These are phyloP conservation scores for Myriosclerotinia duriaeana DNA, from an alignment of 2,329 filamentous ascomycete species.

Conservation along the genomic window DNA sequence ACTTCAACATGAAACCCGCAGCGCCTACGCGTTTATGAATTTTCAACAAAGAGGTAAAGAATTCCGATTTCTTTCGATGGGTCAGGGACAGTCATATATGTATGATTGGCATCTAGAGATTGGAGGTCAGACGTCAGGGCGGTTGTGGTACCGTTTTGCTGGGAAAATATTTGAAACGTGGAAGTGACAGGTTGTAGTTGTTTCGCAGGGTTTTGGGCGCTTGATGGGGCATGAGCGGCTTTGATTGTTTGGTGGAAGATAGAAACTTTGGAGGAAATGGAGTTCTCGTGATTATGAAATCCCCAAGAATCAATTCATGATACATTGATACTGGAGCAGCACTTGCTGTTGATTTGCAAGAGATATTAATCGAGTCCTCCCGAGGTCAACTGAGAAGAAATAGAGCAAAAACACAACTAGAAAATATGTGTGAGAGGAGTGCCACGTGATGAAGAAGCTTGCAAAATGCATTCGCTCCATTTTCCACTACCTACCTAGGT, in stretches of 20 bases:
- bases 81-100: neutral
- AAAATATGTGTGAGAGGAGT: too few species aligned
- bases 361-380: neutral
- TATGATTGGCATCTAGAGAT: conserved; percentile 10
- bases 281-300: neutral
- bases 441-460: neutral
- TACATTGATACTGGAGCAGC: too few species aligned
- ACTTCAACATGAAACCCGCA: neutral
- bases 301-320: too few species aligned
- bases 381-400: neutral
- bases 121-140: neutral
- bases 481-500: neutral
- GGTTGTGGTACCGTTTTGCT: neutral
- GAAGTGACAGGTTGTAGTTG: conserved; percentile 6
- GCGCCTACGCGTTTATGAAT: conserved; percentile 3
- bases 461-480: neutral
- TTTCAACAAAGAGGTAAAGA: neutral
- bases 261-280: neutral
- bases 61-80: neutral
- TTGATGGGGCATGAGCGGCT: conserved; percentile 4
- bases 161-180: neutral
- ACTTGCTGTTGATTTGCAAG: too few species aligned
- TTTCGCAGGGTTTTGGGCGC: conserved; percentile 8
- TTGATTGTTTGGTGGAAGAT: neutral
- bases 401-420: too few species aligned